These are phyloP conservation scores for Quercus engelmannii DNA, from an alignment of 306 rosid species.

Conservation along the genomic window DNA sequence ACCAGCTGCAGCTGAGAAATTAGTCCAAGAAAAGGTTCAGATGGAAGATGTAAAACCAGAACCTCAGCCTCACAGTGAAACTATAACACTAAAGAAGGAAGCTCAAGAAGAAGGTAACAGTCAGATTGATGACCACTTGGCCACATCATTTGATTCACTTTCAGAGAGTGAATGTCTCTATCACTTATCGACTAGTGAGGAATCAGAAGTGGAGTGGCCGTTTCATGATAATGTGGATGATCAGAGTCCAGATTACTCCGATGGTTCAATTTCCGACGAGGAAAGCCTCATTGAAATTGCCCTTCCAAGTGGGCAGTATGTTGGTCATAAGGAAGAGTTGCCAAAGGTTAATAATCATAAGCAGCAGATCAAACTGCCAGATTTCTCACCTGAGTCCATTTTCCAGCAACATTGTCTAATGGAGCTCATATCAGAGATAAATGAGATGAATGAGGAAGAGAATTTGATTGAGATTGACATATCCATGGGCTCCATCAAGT, in stretches of 20 bases:
- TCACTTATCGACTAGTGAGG: constrained; percentile 44
- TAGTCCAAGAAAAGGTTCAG: constrained; percentile 25
- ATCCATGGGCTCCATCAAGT: constrained; percentile 93
- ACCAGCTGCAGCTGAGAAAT: constrained; percentile 10
- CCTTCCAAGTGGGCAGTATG: constrained; percentile 66
- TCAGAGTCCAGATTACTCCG: constrained; percentile 45
- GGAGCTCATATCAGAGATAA: constrained; percentile 76
- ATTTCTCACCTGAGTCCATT: constrained; percentile 35
- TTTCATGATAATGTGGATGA: constrained; percentile 15
- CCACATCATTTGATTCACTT: constrained; percentile 19
- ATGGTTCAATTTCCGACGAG: constrained; percentile 90
- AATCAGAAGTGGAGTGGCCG: constrained; percentile 49
- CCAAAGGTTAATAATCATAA: constrained; percentile 24
- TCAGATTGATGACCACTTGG: constrained; percentile 8
- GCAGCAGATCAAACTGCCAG: constrained; percentile 33
- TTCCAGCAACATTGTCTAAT: constrained; percentile 37
- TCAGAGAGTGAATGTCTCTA: constrained; percentile 47
- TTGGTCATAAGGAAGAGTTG: constrained; percentile 28
- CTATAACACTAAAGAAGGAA: constrained; percentile 16
- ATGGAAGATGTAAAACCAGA: constrained; percentile 24
- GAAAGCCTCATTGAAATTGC: constrained; percentile 89
- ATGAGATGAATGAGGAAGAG: constrained; percentile 81
- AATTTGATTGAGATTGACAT: constrained; percentile 91
- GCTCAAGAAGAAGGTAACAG: constrained; percentile 8
- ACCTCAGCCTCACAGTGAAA: constrained; percentile 14